Conservation (phyloP, 768 basidiomycete genomes). For the Trichaptum fuscoviolaceum region DNA sequence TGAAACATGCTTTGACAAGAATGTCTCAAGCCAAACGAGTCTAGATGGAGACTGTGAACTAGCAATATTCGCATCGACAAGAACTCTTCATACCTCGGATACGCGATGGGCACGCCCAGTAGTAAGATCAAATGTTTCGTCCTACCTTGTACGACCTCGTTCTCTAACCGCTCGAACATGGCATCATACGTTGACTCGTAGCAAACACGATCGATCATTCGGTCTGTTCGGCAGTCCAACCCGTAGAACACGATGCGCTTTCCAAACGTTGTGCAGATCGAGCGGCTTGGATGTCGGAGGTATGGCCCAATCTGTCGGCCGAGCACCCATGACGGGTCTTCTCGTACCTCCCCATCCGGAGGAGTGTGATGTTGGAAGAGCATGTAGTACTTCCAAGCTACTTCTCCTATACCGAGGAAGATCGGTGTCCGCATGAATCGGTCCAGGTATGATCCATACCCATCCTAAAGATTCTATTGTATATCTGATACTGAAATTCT, state of each 20-base stretch:
- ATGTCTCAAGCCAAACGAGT: slow-evolving; percentile 2
- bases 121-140: slow-evolving; percentile 13
- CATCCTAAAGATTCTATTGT: slow-evolving; percentile 9
- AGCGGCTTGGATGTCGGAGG: slow-evolving; percentile 9
- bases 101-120: slow-evolving; percentile 15
- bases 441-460: slow-evolving; percentile 14
- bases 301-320: slow-evolving; percentile 12
- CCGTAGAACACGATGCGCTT: slow-evolving; percentile 15
- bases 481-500: slow-evolving; percentile 1
- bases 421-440: slow-evolving; percentile 14
- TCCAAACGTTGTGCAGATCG: slow-evolving; percentile 14
- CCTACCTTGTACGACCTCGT: slow-evolving; percentile 7
- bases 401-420: slow-evolving; percentile 13
- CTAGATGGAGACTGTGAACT: neutral
- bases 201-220: slow-evolving; percentile 12
- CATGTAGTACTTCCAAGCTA: slow-evolving; percentile 14
- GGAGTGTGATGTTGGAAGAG: slow-evolving; percentile 15
- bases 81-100: slow-evolving; percentile 12
- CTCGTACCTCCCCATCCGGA: slow-evolving; percentile 7
- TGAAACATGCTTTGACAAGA: slow-evolving; percentile 5
- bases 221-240: slow-evolving; percentile 13
- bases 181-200: slow-evolving; percentile 14
- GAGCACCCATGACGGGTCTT: slow-evolving; percentile 12
- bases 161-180: slow-evolving; percentile 12
- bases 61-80: slow-evolving; percentile 7